Evolutionary conservation across 2,329 filamentous ascomycete genomes (phyloP).

Genomic region (Colletotrichum magnum): DNA sequence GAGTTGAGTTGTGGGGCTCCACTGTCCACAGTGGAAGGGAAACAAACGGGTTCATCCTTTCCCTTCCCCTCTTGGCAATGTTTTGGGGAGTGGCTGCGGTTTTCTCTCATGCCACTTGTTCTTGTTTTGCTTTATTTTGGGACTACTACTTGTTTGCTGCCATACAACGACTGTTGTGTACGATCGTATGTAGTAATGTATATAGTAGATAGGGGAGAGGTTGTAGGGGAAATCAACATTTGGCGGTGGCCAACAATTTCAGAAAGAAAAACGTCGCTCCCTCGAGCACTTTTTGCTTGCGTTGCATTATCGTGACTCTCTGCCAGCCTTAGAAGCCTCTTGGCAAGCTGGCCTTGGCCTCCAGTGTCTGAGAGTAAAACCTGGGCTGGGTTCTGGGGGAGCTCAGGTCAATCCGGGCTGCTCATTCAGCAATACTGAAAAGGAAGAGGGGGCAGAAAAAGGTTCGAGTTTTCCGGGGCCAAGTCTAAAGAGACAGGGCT

Average conservation of each 20-base stretch:
- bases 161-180: slow-evolving; percentile 30
- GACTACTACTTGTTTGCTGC: neutral
- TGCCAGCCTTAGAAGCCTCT: too few relatives aligned
- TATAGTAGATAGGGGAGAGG: slow-evolving; percentile 20
- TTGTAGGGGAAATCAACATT: slow-evolving; percentile 29
- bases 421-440: neutral
- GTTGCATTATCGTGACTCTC: neutral
- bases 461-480: neutral
- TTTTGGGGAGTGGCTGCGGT: slow-evolving; percentile 14
- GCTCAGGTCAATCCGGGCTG: neutral
- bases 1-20: slow-evolving; percentile 2
- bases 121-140: too few relatives aligned
- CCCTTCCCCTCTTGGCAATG: slow-evolving; percentile 17
- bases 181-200: slow-evolving; percentile 40
- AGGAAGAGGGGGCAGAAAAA: too few relatives aligned
- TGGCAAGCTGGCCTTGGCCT: too few relatives aligned
- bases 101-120: neutral
- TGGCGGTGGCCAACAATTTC: too few relatives aligned
- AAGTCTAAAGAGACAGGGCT: neutral
- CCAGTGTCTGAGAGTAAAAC: neutral
- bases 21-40: neutral
- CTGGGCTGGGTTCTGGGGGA: neutral
- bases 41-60: slow-evolving; percentile 11
- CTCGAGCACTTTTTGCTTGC: neutral
- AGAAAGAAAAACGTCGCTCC: too few relatives aligned